These are phyloP conservation scores for Thielaviopsis musarum DNA, from an alignment of 2,329 filamentous ascomycete species.

Conservation along the genomic window DNA sequence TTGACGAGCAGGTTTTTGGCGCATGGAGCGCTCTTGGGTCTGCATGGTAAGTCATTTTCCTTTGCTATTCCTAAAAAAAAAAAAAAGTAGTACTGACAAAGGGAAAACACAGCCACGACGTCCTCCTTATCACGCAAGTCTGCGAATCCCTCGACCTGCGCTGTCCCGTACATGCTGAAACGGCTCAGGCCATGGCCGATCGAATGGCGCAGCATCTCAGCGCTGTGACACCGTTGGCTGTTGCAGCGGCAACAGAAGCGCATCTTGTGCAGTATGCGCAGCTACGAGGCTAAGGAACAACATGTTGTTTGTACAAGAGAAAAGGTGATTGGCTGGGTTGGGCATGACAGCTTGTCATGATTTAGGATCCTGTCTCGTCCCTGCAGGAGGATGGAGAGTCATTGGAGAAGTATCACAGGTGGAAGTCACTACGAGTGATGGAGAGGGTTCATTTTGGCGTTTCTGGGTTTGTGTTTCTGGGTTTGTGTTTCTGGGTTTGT, in stretches of 20 bases:
- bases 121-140: constrained; percentile 4
- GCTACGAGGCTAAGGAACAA: neutral
- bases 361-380: too few relatives aligned
- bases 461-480: too few relatives aligned
- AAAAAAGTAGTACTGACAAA: too few relatives aligned
- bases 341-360: too few relatives aligned
- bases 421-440: too few relatives aligned
- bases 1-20: constrained; percentile 1
- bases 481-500: too few relatives aligned
- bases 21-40: neutral
- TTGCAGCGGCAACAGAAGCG: neutral
- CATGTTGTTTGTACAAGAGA: neutral
- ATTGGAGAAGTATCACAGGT: too few relatives aligned
- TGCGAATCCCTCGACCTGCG: constrained; percentile 7
- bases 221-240: neutral
- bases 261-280: neutral
- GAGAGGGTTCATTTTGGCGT: too few relatives aligned
- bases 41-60: neutral
- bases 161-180: constrained; percentile 4
- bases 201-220: neutral
- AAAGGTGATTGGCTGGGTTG: too few relatives aligned
- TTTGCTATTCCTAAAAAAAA: neutral
- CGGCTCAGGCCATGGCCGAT: constrained; percentile 1
- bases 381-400: too few relatives aligned
- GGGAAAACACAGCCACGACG: neutral